These are phyloP conservation scores for Purpureocillium takamizusanense DNA, from an alignment of 2,329 filamentous ascomycete species.

Conservation along the genomic window DNA sequence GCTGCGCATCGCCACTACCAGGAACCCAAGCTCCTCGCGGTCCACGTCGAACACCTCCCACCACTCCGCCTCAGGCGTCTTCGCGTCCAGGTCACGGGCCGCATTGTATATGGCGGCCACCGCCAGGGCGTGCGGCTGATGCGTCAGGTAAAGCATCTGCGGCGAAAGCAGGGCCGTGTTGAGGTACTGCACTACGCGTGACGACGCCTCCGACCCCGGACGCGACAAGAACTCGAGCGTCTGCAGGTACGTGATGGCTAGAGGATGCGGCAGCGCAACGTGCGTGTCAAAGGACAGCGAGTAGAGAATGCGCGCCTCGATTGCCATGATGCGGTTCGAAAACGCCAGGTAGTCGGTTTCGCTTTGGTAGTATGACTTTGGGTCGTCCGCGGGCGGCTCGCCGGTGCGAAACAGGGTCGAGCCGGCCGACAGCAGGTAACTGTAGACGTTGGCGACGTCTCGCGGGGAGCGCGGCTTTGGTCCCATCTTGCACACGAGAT, in stretches of 20 bases:
- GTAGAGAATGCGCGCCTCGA: constrained; percentile 70
- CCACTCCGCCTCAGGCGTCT: constrained; percentile 79
- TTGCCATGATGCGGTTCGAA: constrained; percentile 56
- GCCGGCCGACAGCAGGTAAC: constrained; percentile 61
- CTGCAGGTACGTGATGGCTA: constrained; percentile 89
- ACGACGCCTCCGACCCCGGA: constrained; percentile 44
- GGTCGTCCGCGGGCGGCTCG: constrained; percentile 25
- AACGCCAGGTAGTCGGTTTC: constrained; percentile 63
- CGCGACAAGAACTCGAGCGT: constrained; percentile 61
- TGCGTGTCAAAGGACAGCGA: constrained; percentile 75
- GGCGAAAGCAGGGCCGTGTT: constrained; percentile 81
- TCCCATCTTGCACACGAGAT: constrained; percentile 75
- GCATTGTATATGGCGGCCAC: constrained; percentile 88
- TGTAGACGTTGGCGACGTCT: constrained; percentile 77
- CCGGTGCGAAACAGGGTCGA: constrained; percentile 44
- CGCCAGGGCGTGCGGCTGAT: constrained; percentile 79
- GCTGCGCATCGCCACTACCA: constrained; percentile 79
- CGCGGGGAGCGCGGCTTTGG: constrained; percentile 66
- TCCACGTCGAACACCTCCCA: constrained; percentile 98
- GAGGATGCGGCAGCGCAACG: constrained; percentile 74
- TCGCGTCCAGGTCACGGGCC: constrained; percentile 64
- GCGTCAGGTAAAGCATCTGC: constrained; percentile 82
- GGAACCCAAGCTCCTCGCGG: constrained; percentile 84
- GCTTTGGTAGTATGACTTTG: constrained; percentile 57
- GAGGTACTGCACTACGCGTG: constrained; percentile 65